Evolutionary conservation across 202 grass and related monocot genomes (phyloP), one percentile per base, ranked within the genome.

Genomic region (Elaeis oleifera): DNA sequence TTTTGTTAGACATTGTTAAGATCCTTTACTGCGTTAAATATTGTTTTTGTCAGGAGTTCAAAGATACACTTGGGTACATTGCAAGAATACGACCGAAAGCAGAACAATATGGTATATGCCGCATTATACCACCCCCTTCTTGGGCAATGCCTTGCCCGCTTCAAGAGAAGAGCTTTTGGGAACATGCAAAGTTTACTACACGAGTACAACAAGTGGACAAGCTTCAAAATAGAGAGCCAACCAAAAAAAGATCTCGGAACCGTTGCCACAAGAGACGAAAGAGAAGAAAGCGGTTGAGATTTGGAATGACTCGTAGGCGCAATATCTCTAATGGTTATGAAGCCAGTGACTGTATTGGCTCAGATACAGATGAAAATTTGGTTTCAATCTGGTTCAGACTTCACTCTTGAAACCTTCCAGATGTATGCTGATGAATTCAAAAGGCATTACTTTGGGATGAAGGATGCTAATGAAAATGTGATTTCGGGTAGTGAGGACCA

Each of bases 151-250:
- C 80, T 1, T 99, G 88, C 56, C 72, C 69, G 52, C 78, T 99
- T 53, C 92, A 79, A 69, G 82, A 92, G 36, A 84, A 89, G 54
- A 79, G 59, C 56, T 92, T 99, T 63, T 99, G 85, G 82, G 72
- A 75, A 28, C 63, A 17, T 71, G 56, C 68, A 27, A 71, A 86
- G 64, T 99, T 99, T 69, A 92, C 81, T 71, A 99, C 94, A 65
- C 77, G 94, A 71, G 64, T 99, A 59, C 88, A 99, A 76, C 64
- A 92, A 73, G 94, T 99, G 76, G 80, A 99, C 66, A 99, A 92
- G 75, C 88, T 99, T 76, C 94, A 99, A 58, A 99, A 99, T 60
- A 73, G 94, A 31, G 78, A 89, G 29, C 88, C 88, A 17, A 54
- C 29, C 55, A 99, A 83, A 50, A 99, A 89, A 72, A 75, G 39